Percentiles rank a stretch among this genome's conserved stretches.
Evolutionary conservation across 495 filamentous ascomycete genomes (phyloP).

Genomic region (Poronia punctata): DNA sequence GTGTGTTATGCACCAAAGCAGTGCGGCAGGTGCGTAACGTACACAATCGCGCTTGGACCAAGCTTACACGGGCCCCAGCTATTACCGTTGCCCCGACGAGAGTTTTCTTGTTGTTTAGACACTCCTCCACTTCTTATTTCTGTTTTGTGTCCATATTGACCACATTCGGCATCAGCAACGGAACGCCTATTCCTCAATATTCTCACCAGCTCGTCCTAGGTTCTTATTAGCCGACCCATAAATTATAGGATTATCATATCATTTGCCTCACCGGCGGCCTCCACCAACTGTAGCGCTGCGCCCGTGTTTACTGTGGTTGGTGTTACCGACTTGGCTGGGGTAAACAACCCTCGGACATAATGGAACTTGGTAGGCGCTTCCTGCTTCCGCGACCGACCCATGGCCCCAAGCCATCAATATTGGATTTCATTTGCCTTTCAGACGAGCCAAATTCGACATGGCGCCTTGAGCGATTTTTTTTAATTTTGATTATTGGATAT

Average conservation of each 20-base stretch:
- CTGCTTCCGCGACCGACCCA: background rate
- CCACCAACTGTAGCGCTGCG: conserved; percentile 1
- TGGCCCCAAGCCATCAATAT: background rate
- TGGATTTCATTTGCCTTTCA: too few species aligned
- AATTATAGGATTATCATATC: conserved; percentile 12
- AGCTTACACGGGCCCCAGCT: conserved; percentile 3
- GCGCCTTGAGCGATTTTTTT: background rate
- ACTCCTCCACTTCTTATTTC: conserved; percentile 13
- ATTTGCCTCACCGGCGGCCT: conserved; percentile 7
- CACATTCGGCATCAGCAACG: too few species aligned
- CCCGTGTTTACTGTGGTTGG: conserved; percentile 23
- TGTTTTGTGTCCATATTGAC: too few species aligned
- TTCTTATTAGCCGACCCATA: conserved; percentile 4
- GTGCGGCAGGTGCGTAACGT: too few species aligned
- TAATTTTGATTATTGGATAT: conserved; percentile 15
- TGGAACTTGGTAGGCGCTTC: conserved; percentile 18
- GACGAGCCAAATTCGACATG: too few species aligned
- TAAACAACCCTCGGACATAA: conserved; percentile 27
- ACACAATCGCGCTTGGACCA: too few species aligned
- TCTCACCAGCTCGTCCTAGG: conserved; percentile 10
- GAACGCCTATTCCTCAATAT: conserved; percentile 16
- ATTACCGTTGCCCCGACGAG: conserved; percentile 28
- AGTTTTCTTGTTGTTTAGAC: conserved; percentile 29
- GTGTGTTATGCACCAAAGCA: too few species aligned
- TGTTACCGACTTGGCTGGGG: conserved; percentile 16